These are phyloP conservation scores for Eimeria mitis DNA, from an alignment of 169 alveolate species.

Conservation along the genomic window DNA sequence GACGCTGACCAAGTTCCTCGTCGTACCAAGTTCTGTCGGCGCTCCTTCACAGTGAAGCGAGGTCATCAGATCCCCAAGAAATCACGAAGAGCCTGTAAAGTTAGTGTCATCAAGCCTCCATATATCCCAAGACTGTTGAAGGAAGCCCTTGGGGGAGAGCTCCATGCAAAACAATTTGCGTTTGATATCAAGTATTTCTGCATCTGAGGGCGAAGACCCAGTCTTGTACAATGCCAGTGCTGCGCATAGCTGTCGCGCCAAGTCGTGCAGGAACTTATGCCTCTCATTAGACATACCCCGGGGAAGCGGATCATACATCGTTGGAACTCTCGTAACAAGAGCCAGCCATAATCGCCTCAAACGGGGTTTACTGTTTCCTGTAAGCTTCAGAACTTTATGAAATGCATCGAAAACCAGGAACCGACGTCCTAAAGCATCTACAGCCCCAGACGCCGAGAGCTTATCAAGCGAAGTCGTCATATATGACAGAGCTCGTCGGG, in stretches of 20 bases:
- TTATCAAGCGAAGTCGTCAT: background rate
- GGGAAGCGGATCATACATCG: background rate
- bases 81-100: background rate
- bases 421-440: slow-evolving; percentile 34
- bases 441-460: background rate
- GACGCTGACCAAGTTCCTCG: no score
- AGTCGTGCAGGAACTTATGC: background rate
- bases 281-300: background rate
- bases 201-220: background rate
- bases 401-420: slow-evolving; percentile 5
- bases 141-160: background rate
- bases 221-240: slow-evolving; percentile 3
- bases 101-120: slow-evolving; percentile 1
- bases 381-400: background rate
- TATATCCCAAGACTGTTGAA: background rate
- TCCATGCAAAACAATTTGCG: slow-evolving; percentile 19
- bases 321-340: background rate
- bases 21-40: background rate
- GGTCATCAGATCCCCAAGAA: background rate
- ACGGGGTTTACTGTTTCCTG: background rate
- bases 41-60: background rate
- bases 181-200: background rate
- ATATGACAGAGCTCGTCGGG: background rate
- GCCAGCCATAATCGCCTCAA: background rate
- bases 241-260: slow-evolving; percentile 7